These are phyloP conservation scores for Cyberlindnera misumaiensis DNA, from an alignment of 805 yeast genomes.

Conservation along the genomic window DNA sequence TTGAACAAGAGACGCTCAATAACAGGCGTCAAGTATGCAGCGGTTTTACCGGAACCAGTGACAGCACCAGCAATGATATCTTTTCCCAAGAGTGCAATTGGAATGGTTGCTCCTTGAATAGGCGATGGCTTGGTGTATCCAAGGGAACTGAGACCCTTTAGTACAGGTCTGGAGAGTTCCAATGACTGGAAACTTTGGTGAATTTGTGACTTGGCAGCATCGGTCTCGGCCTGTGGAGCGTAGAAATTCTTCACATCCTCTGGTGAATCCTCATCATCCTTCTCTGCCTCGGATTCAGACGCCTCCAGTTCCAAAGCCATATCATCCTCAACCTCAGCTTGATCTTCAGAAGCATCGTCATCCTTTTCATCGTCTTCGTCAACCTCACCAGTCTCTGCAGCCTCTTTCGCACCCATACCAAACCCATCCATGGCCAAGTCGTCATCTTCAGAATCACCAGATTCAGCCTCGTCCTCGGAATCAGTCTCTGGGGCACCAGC, in stretches of 20 bases:
- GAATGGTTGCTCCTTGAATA: conserved; percentile 89
- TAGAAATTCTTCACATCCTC: conserved; percentile 80
- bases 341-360: too few relatives aligned
- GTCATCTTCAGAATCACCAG: conserved; percentile 30
- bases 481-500: conserved; percentile 39
- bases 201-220: conserved; percentile 41
- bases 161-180: conserved; percentile 81
- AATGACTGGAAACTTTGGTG: conserved; percentile 69
- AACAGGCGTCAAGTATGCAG: conserved; percentile 95
- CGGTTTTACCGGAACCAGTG: conserved; percentile 99
- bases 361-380: conserved; percentile 31
- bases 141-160: conserved; percentile 72
- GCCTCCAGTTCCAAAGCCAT: conserved; percentile 24
- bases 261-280: conserved; percentile 51
- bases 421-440: conserved; percentile 41
- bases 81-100: conserved; percentile 87
- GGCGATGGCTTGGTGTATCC: conserved; percentile 91
- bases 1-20: conserved; percentile 87
- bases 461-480: conserved; percentile 35
- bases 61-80: conserved; percentile 99
- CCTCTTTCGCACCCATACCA: conserved; percentile 30
- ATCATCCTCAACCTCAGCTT: conserved; percentile 21
- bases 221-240: conserved; percentile 50
- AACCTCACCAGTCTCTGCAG: conserved; percentile 27
- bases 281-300: conserved; percentile 25